phyloP scores from a whole-genome alignment of 2,329 filamentous ascomycete species.

The Exophiala spinifera region DNA sequence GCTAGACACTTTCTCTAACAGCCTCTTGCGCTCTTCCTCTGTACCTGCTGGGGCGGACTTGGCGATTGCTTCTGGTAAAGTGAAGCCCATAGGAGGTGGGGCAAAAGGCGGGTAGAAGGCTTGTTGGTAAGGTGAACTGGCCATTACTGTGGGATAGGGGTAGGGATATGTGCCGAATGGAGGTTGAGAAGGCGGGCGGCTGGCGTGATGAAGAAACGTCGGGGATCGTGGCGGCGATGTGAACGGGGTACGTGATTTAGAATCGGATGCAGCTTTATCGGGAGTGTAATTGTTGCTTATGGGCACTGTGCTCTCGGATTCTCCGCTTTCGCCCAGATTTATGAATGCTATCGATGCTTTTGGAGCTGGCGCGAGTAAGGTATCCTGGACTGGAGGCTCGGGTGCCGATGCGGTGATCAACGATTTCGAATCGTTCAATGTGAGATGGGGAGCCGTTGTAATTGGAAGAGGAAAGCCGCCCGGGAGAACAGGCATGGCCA shows the following conservation, averaged over 20 bases:
- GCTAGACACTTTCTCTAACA: constrained; percentile 41
- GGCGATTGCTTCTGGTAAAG: constrained; percentile 7
- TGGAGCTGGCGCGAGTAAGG: constrained; percentile 15
- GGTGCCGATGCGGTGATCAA: neutral
- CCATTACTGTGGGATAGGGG: constrained; percentile 5
- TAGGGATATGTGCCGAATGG: constrained; percentile 18
- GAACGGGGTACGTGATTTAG: constrained; percentile 12
- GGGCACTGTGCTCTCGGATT: constrained; percentile 39
- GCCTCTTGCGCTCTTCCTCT: constrained; percentile 19
- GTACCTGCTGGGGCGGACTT: constrained; percentile 14
- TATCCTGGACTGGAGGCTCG: constrained; percentile 2
- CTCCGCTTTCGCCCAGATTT: constrained; percentile 30
- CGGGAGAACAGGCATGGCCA: neutral
- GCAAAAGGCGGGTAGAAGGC: constrained; percentile 16
- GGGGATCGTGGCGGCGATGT: constrained; percentile 22
- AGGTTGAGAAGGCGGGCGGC: constrained; percentile 19
- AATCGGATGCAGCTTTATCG: neutral
- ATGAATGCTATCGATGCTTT: constrained; percentile 17
- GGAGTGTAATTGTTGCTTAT: constrained; percentile 31
- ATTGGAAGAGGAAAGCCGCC: neutral
- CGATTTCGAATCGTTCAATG: neutral
- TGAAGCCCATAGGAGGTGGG: constrained; percentile 4
- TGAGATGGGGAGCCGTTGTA: neutral
- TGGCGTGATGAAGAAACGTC: constrained; percentile 14
- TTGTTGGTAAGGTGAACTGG: constrained; percentile 10